phyloP scores from a whole-genome alignment of 2,329 filamentous ascomycete species.

The Fusarium sp. region DNA sequence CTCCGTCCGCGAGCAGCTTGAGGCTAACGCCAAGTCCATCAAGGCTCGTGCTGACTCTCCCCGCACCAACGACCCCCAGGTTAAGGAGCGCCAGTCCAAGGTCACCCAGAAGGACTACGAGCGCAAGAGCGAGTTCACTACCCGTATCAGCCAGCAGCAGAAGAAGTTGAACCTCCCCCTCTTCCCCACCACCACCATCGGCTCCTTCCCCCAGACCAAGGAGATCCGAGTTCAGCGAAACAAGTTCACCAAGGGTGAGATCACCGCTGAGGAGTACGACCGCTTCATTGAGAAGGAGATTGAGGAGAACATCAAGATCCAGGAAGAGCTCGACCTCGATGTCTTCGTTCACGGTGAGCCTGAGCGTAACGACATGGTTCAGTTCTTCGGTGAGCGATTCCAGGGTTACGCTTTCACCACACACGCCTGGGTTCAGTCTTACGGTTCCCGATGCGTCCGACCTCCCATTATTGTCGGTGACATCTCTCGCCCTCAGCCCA shows the following conservation, averaged over 20 bases:
- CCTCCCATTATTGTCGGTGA: slow-evolving; percentile 99
- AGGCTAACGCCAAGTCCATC: slow-evolving; percentile 96
- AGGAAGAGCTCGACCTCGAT: slow-evolving; percentile 97
- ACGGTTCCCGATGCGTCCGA: slow-evolving; percentile 97
- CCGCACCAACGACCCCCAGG: slow-evolving; percentile 95
- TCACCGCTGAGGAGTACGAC: slow-evolving; percentile 92
- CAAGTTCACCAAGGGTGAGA: slow-evolving; percentile 99
- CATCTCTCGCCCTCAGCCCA: slow-evolving; percentile 94
- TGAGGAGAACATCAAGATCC: slow-evolving; percentile 91
- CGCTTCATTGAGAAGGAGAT: slow-evolving; percentile 99
- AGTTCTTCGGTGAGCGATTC: slow-evolving; percentile 99
- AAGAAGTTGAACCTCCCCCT: slow-evolving; percentile 92
- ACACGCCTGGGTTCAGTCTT: slow-evolving; percentile 98
- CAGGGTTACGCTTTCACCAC: slow-evolving; percentile 99
- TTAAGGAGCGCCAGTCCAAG: slow-evolving; percentile 95
- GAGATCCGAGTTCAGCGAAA: slow-evolving; percentile 97
- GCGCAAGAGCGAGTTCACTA: slow-evolving; percentile 90
- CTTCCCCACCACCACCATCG: slow-evolving; percentile 99
- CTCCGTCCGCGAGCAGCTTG: slow-evolving; percentile 86
- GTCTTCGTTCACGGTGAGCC: slow-evolving; percentile 99
- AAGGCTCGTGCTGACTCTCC: slow-evolving; percentile 90
- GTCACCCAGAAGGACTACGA: slow-evolving; percentile 88
- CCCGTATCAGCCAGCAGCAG: slow-evolving; percentile 89
- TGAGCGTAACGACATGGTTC: slow-evolving; percentile 99
- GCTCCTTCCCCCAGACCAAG: slow-evolving; percentile 99